phyloP scores from a whole-genome alignment of 2,329 filamentous ascomycete genomes.

The Penicillium sp. region DNA sequence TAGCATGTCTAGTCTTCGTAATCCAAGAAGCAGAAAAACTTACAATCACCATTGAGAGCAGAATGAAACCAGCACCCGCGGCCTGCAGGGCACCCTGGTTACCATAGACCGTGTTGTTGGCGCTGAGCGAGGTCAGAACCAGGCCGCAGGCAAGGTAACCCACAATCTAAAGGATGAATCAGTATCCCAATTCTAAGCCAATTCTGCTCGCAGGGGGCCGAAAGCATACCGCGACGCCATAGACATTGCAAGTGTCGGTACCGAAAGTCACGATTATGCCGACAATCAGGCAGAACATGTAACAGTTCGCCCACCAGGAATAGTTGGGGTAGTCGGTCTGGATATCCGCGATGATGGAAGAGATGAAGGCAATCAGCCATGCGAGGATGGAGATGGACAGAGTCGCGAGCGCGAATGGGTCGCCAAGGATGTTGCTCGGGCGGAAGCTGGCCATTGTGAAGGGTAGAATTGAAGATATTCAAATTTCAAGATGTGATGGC shows the following conservation, averaged over 20 bases:
- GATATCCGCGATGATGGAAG: constrained; percentile 75
- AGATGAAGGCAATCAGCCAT: constrained; percentile 91
- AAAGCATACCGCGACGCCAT: constrained; percentile 77
- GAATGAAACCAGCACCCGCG: constrained; percentile 88
- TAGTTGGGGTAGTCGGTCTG: constrained; percentile 74
- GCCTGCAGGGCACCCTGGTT: constrained; percentile 75
- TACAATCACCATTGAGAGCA: constrained; percentile 91
- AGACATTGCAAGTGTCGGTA: constrained; percentile 82
- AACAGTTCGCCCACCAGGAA: constrained; percentile 89
- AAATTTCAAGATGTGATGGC: constrained; percentile 29
- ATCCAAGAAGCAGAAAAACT: constrained; percentile 43
- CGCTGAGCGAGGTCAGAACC: constrained; percentile 82
- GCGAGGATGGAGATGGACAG: constrained; percentile 89
- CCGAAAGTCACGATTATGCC: constrained; percentile 83
- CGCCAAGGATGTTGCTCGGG: constrained; percentile 88
- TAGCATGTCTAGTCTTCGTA: constrained; percentile 14
- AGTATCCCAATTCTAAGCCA: constrained; percentile 26
- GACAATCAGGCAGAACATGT: constrained; percentile 80
- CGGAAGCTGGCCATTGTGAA: constrained; percentile 64
- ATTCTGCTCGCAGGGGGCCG: background rate
- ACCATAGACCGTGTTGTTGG: constrained; percentile 85
- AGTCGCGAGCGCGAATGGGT: constrained; percentile 94
- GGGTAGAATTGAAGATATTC: constrained; percentile 12
- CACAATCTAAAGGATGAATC: constrained; percentile 64
- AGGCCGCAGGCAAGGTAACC: constrained; percentile 84